A percentile compares a stretch with the other conserved stretches of the same genome.
Conservation (phyloP, 371 early-diverging fungal species). For the Mortierella sp. region DNA sequence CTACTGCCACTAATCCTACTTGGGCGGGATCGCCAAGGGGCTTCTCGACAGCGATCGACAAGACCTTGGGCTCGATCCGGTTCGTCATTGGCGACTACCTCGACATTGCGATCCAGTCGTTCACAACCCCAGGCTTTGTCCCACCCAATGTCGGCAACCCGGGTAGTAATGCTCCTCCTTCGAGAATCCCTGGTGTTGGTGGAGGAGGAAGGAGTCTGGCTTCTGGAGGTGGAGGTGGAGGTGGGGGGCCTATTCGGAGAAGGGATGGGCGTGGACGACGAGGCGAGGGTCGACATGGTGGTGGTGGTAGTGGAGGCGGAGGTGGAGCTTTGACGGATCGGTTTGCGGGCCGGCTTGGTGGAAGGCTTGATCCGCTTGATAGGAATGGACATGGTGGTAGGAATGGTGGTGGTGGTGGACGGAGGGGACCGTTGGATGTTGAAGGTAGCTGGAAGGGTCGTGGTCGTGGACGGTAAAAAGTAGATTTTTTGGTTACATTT, state of each 20-base stretch:
- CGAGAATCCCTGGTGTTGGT: no score
- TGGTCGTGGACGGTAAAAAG: slow-evolving; percentile 37
- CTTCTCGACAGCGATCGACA: slow-evolving; percentile 38
- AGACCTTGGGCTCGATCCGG: slow-evolving; percentile 67
- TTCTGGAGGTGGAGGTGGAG: not conserved
- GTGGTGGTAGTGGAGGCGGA: slow-evolving; percentile 14
- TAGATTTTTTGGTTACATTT: no score
- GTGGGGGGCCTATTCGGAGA: slow-evolving; percentile 24
- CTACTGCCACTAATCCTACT: no score
- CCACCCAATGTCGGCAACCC: not conserved
- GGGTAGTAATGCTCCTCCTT: no score
- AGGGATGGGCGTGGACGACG: slow-evolving; percentile 6
- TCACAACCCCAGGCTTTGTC: slow-evolving; percentile 1
- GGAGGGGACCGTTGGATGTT: slow-evolving; percentile 22
- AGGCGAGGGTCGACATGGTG: slow-evolving; percentile 13
- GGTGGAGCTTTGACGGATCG: slow-evolving; percentile 24
- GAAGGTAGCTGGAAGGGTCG: slow-evolving; percentile 47
- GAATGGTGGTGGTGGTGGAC: slow-evolving; percentile 11
- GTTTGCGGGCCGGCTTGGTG: slow-evolving; percentile 39
- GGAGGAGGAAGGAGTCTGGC: not conserved
- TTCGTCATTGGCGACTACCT: slow-evolving; percentile 78
- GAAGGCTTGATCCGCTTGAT: slow-evolving; percentile 5
- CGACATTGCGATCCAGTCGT: slow-evolving; percentile 63
- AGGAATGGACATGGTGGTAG: slow-evolving; percentile 43
- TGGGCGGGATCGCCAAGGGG: not conserved